Base-by-base conservation (phyloP, 768 basidiomycete genomes). In the Candolleomyces aberdarensis region DNA sequence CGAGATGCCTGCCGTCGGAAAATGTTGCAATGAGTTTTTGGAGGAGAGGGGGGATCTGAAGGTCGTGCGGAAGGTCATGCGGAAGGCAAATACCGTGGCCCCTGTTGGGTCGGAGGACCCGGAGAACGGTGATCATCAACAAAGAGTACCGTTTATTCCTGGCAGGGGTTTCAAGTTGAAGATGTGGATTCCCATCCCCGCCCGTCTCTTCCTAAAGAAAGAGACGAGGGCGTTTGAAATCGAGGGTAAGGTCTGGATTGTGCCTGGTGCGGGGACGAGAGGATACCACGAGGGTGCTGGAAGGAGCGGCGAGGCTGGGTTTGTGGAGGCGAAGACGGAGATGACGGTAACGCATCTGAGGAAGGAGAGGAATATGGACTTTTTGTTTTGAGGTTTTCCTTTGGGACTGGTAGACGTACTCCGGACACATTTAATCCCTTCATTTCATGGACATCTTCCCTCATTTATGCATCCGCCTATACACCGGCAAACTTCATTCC, bases 171-270 rank as follows among this genome's bases (percentile, higher is more conserved):
- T 74, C 74, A 71, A 65, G 57, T 64, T 77, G 62, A 72, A 75
- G 47, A 74, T 78, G 62, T 81, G 76, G 73, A 71, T 83, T 9
- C 83, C 83, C 0, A 70, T 85, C 31, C 81, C 83, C 7, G 72
- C 78, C 7, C 62, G 68, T n/a, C 61, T 84, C 22, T 83, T 85
- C 61, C 69, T 72, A 26, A 79, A 77, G 69, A 71, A 72, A 56
- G 83, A 83, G 62, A 79, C 79, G 49, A 71, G 79, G 17, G 66
- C 70, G 48, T 84, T 84, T 65, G 67, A 67, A 40, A 59, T 84
- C 19, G 65, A 69, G 3, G 74, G 75, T 14, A 66, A 66, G n/a
- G 70, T 80, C 9, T 74, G 74, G 69, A 66, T 82, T 44, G 67
- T 69, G 54, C 75, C 70, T 11, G 70, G 71, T 44, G 69, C 70